These are phyloP conservation scores for Chernovozyma sophiae-reginae DNA, from an alignment of 1,139 yeast genomes.

Conservation along the genomic window DNA sequence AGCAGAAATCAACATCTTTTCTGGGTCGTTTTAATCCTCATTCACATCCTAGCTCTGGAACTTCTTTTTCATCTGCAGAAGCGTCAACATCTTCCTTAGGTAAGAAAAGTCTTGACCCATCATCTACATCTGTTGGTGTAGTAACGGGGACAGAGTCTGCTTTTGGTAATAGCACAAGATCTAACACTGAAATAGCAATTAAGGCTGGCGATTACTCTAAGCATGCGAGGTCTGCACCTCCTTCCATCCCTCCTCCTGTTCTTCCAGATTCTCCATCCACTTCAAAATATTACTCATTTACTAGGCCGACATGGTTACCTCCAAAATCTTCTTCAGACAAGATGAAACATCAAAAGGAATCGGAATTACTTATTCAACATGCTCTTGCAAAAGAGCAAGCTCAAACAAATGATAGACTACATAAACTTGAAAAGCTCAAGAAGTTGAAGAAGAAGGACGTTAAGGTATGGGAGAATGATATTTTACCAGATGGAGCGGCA, in stretches of 20 bases:
- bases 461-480: conserved; percentile 40
- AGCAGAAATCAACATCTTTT: too few species aligned
- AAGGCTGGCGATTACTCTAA: too few species aligned
- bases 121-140: too few species aligned
- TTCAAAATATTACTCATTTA: conserved; percentile 36
- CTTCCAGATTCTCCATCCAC: conserved; percentile 1
- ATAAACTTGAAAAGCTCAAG: conserved; percentile 21
- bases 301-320: conserved; percentile 66
- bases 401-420: conserved; percentile 25
- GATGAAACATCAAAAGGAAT: conserved; percentile 52
- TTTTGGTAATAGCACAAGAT: too few species aligned
- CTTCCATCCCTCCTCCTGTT: background rate
- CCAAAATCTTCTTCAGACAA: conserved; percentile 59
- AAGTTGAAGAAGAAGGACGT: conserved; percentile 31
- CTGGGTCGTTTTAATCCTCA: too few species aligned
- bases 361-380: conserved; percentile 44
- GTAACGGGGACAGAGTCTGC: too few species aligned
- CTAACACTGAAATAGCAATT: too few species aligned
- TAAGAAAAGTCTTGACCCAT: too few species aligned
- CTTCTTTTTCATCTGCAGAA: too few species aligned
- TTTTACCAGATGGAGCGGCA: conserved; percentile 28
- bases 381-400: conserved; percentile 42
- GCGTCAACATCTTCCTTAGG: too few species aligned
- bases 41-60: too few species aligned
- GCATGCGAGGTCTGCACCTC: background rate